phyloP scores from a whole-genome alignment of 176 grass and related monocot species.

The Eragrostis nindensis region DNA sequence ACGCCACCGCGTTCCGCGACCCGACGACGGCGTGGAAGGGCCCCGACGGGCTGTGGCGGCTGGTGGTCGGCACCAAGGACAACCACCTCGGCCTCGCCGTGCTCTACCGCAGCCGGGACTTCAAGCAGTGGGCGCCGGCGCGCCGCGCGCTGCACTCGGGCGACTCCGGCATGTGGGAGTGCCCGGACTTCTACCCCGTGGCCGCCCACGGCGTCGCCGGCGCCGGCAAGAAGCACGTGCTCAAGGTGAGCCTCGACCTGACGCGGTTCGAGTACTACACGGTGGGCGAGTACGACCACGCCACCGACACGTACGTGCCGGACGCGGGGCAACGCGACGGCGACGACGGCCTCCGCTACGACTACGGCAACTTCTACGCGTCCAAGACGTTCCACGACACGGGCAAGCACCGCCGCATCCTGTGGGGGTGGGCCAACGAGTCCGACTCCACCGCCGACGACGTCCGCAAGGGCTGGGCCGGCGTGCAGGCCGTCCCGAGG shows the following conservation, averaged over 20 bases:
- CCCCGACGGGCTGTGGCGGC: conserved; percentile 55
- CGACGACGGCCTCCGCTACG: conserved; percentile 54
- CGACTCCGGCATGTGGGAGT: conserved; percentile 93
- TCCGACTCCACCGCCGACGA: conserved; percentile 54
- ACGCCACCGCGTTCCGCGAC: conserved; percentile 65
- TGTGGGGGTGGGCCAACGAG: conserved; percentile 80
- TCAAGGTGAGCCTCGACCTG: conserved; percentile 76
- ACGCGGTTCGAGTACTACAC: conserved; percentile 66
- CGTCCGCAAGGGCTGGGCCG: conserved; percentile 63
- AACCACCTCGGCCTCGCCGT: conserved; percentile 40
- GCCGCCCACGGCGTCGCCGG: not conserved
- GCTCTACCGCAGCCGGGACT: conserved; percentile 66
- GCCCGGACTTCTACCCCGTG: conserved; percentile 82
- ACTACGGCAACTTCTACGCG: conserved; percentile 93
- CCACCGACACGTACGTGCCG: conserved; percentile 58
- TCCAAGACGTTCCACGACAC: conserved; percentile 86
- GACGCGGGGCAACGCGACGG: conserved; percentile 50
- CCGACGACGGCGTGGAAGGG: conserved; percentile 76
- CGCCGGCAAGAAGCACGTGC: conserved; percentile 44
- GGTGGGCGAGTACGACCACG: conserved; percentile 59
- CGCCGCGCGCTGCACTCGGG: conserved; percentile 42
- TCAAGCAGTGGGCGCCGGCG: conserved; percentile 40
- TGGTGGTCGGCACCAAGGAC: conserved; percentile 55
- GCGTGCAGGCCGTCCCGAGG: conserved; percentile 74
- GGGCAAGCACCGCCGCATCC: conserved; percentile 52